These are phyloP conservation scores for Taphrina pruni DNA, from an alignment of 1,139 yeast genomes.

Conservation along the genomic window DNA sequence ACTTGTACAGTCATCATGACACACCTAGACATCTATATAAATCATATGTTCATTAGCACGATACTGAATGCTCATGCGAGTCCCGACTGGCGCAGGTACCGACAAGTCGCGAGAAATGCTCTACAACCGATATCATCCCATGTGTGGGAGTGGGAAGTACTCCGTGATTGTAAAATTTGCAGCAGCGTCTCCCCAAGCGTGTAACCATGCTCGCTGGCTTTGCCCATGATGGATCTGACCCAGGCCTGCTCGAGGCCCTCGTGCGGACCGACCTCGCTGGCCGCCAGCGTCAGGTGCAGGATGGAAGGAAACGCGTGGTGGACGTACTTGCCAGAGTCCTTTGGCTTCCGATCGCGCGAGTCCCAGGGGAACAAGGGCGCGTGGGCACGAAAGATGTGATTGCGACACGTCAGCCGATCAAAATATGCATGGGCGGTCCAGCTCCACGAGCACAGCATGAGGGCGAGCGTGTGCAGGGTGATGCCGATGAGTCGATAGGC, in stretches of 20 bases:
- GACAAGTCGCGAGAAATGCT: conserved; percentile 10
- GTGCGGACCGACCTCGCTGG: neutral
- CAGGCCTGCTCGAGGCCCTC: conserved; percentile 2
- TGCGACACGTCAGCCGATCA: neutral
- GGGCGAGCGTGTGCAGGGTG: neutral
- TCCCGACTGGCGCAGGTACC: conserved; percentile 2
- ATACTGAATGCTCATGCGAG: neutral
- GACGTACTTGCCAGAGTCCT: conserved; percentile 10
- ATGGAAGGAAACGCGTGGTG: conserved; percentile 28
- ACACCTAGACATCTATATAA: too few species aligned
- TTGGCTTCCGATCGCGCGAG: neutral
- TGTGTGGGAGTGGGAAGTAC: neutral
- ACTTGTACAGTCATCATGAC: neutral
- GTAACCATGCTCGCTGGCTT: conserved; percentile 5
- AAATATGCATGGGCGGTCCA: neutral
- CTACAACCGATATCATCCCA: conserved; percentile 14
- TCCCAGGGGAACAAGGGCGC: conserved; percentile 10
- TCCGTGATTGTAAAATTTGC: conserved; percentile 8
- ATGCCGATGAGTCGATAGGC: conserved; percentile 8
- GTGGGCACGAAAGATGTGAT: conserved; percentile 10
- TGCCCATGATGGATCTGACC: conserved; percentile 4
- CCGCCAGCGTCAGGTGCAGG: conserved; percentile 7
- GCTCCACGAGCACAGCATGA: conserved; percentile 10
- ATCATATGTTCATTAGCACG: too few species aligned
- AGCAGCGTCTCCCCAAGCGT: conserved; percentile 13